phyloP scores from a whole-genome alignment of 768 basidiomycete species.

The Pleurotus citrinopileatus region DNA sequence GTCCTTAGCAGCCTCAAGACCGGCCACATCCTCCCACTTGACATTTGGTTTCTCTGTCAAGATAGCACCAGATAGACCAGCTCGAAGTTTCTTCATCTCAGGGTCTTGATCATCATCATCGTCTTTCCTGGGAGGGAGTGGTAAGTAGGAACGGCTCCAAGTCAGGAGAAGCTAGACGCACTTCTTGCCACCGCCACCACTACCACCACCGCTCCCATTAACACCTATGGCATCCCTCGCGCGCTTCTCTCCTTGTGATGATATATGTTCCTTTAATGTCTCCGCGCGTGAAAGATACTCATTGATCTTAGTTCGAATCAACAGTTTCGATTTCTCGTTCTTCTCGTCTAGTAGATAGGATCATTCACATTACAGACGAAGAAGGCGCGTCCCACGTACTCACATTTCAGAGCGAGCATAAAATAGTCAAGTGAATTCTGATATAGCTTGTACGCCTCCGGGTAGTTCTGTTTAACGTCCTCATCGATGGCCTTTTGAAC shows the following conservation, averaged over 20 bases:
- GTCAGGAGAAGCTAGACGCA: conserved; percentile 21
- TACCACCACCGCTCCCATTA: conserved; percentile 40
- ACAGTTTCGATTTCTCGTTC: conserved; percentile 86
- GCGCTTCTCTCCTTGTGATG: conserved; percentile 59
- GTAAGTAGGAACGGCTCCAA: background rate
- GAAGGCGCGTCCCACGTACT: conserved; percentile 19
- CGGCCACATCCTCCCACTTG: conserved; percentile 98
- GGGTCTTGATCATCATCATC: conserved; percentile 81
- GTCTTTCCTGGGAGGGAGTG: conserved; percentile 30
- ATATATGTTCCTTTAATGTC: conserved; percentile 82
- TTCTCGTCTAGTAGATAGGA: conserved; percentile 64
- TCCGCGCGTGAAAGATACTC: conserved; percentile 94
- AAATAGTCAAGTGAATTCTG: conserved; percentile 97
- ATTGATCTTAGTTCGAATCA: conserved; percentile 84
- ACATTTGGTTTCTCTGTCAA: conserved; percentile 93
- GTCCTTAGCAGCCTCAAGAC: conserved; percentile 92
- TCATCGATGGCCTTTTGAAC: conserved; percentile 64
- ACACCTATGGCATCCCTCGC: conserved; percentile 47
- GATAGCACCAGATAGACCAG: conserved; percentile 84
- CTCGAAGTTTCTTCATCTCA: conserved; percentile 95
- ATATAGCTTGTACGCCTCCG: conserved; percentile 92
- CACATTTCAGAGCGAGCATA: conserved; percentile 95
- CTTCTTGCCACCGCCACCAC: conserved; percentile 44
- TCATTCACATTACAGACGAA: conserved; percentile 1
- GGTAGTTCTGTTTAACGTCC: conserved; percentile 90